Conservation (phyloP, 2,329 filamentous ascomycete genomes). For the Blastomyces emzantsi region DNA sequence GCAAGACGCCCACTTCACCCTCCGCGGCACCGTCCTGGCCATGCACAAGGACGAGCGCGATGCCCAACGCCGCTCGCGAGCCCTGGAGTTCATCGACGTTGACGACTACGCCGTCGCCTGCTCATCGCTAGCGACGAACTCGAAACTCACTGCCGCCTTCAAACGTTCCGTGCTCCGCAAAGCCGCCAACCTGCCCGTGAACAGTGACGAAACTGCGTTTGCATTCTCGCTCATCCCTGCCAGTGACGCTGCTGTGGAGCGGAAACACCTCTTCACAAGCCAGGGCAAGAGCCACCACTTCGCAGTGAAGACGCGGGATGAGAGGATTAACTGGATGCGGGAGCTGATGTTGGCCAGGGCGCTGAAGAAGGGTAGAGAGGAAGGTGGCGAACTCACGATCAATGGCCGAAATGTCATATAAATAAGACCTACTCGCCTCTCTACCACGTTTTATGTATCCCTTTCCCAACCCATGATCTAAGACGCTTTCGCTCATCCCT, state of each 20-base stretch:
- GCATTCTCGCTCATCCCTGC: slow-evolving; percentile 37
- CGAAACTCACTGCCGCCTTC: slow-evolving; percentile 80
- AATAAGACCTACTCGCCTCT: not conserved
- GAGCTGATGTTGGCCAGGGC: slow-evolving; percentile 41
- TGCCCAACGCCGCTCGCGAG: slow-evolving; percentile 19
- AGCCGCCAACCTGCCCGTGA: slow-evolving; percentile 14
- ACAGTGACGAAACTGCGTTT: slow-evolving; percentile 28
- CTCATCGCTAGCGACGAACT: slow-evolving; percentile 54
- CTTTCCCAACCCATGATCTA: not conserved
- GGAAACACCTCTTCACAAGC: slow-evolving; percentile 29
- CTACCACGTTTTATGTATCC: not conserved
- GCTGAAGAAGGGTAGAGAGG: slow-evolving; percentile 25
- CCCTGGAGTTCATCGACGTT: slow-evolving; percentile 30
- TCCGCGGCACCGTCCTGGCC: slow-evolving; percentile 59
- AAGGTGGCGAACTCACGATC: slow-evolving; percentile 22
- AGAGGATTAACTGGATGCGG: slow-evolving; percentile 80
- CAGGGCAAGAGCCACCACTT: slow-evolving; percentile 83
- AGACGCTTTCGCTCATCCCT: not conserved
- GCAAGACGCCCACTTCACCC: slow-evolving; percentile 84
- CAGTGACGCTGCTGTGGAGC: slow-evolving; percentile 40
- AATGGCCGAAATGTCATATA: slow-evolving; percentile 26
- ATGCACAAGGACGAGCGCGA: slow-evolving; percentile 27
- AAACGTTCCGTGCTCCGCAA: slow-evolving; percentile 45
- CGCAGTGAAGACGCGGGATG: slow-evolving; percentile 74
- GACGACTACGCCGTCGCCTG: slow-evolving; percentile 34